Base-by-base conservation (phyloP, 2,329 filamentous ascomycete species). In the Xylariaceae sp. region DNA sequence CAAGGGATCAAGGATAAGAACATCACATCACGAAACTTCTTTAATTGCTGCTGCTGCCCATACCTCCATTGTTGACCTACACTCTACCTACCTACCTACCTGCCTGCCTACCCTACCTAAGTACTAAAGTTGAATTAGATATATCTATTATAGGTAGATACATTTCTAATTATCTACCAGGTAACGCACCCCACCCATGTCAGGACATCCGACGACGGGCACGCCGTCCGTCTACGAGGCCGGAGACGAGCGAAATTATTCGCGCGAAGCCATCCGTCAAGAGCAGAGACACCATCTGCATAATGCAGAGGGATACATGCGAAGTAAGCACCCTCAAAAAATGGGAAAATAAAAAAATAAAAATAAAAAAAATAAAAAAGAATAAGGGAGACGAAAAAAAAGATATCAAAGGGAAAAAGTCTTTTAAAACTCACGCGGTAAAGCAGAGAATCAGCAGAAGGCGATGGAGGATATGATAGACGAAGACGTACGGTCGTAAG, bases 381-480 rank as follows among this genome's bases (percentile, higher is more conserved):
- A 34, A 8, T 5, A 5, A 8, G 8, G 5, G 8, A 34, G 32
- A 5, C 5, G 32, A 5, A 34, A 34, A 8, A 8, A 34, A 8
- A 8, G 8, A 34, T 6, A 34, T 5, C 6, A 34, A 5, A 7
- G 8, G 3, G 35, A 37, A 9, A 7, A 37, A 37, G 35, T 19
- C 19, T 19, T 43, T 49, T n/a, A 34, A 39, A 39, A 50, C 47
- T 50, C 11, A 58, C 43, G 2, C 11, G 1, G 3, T 11, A 6
- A 26, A 60, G 6, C 19, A 67, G 65, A 64, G 57, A 59, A 62
- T 19, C 57, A 59, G 30, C 56, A 63, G 4, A 59, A 48, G 35
- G 62, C 54, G 1, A 65, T 66, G 64, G 60, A 65, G 39, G 41
- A 62, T 4, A 65, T 66, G 63, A 43, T 54, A 1, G 54, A 54